Evolutionary conservation across 805 yeast genomes (phyloP).

Genomic region (Saccharomyces eubayanus): DNA sequence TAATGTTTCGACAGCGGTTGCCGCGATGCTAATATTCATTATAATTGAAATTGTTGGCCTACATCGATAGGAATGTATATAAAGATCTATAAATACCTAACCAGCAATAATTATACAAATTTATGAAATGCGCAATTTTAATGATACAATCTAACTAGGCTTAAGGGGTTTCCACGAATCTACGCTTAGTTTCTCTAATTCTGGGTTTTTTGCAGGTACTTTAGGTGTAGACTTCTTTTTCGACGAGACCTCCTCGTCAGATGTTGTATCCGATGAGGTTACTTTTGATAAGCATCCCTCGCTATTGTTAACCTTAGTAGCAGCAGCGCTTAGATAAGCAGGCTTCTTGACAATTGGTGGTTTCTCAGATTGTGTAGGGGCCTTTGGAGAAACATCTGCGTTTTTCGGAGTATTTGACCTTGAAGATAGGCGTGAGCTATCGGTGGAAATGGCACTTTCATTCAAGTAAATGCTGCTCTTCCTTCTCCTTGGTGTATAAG

Average conservation of each 20-base stretch:
- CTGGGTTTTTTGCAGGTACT: slow-evolving; percentile 26
- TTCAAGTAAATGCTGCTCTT: neutral
- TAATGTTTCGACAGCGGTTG: neutral
- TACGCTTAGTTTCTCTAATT: slow-evolving; percentile 25
- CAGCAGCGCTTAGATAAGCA: neutral
- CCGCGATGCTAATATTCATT: neutral
- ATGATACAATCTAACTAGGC: slow-evolving; percentile 32
- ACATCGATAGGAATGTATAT: neutral
- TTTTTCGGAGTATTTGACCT: neutral
- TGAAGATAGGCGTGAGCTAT: neutral
- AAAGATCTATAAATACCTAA: neutral
- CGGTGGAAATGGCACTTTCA: neutral
- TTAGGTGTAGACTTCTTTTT: slow-evolving; percentile 19
- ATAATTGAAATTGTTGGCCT: neutral
- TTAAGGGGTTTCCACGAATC: slow-evolving; percentile 46
- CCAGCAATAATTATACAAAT: neutral
- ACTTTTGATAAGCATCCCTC: neutral
- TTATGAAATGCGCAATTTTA: neutral
- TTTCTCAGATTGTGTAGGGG: neutral
- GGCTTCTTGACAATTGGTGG: neutral
- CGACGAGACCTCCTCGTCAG: neutral
- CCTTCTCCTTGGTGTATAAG: neutral
- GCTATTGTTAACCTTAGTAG: neutral
- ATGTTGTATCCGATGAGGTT: neutral
- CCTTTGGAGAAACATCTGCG: neutral